These are phyloP conservation scores for Mycena crocata DNA, from an alignment of 768 basidiomycete genomes.

Conservation along the genomic window DNA sequence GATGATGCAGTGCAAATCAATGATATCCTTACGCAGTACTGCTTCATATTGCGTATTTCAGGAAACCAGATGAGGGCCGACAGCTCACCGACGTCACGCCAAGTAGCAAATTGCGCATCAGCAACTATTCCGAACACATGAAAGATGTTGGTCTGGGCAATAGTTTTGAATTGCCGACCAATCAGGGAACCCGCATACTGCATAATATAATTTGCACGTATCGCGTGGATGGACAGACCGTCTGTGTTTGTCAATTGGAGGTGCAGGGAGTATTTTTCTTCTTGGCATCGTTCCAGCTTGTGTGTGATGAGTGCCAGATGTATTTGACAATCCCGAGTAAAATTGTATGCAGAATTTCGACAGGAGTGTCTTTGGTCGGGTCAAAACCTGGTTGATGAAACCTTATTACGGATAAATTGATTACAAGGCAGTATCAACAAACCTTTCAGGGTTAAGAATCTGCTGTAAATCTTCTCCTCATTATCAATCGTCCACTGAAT, in stretches of 20 bases:
- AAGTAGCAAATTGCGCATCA: slow-evolving; percentile 32
- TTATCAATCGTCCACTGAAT: slow-evolving; percentile 43
- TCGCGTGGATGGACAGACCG: slow-evolving; percentile 20
- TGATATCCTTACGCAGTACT: slow-evolving; percentile 35
- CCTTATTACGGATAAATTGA: not conserved
- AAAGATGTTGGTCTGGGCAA: slow-evolving; percentile 41
- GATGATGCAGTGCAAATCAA: not conserved
- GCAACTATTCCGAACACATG: slow-evolving; percentile 41
- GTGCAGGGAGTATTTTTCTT: slow-evolving; percentile 32
- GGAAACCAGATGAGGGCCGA: slow-evolving; percentile 44
- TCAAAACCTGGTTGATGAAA: slow-evolving; percentile 30
- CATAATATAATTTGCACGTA: slow-evolving; percentile 42
- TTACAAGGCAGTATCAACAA: not conserved
- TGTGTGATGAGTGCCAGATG: slow-evolving; percentile 41
- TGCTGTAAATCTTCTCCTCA: slow-evolving; percentile 42
- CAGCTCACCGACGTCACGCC: slow-evolving; percentile 37
- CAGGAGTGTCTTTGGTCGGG: slow-evolving; percentile 32
- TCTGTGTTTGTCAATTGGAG: slow-evolving; percentile 36
- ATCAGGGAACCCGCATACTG: slow-evolving; percentile 43
- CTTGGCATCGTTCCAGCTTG: slow-evolving; percentile 24
- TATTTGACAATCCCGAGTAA: slow-evolving; percentile 47
- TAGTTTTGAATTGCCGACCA: slow-evolving; percentile 43
- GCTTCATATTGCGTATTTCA: slow-evolving; percentile 35
- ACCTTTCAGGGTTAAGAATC: slow-evolving; percentile 46
- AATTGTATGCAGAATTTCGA: slow-evolving; percentile 45